phyloP scores from a whole-genome alignment of 2,329 filamentous ascomycete species.

The Neopestalotiopsis rosae region DNA sequence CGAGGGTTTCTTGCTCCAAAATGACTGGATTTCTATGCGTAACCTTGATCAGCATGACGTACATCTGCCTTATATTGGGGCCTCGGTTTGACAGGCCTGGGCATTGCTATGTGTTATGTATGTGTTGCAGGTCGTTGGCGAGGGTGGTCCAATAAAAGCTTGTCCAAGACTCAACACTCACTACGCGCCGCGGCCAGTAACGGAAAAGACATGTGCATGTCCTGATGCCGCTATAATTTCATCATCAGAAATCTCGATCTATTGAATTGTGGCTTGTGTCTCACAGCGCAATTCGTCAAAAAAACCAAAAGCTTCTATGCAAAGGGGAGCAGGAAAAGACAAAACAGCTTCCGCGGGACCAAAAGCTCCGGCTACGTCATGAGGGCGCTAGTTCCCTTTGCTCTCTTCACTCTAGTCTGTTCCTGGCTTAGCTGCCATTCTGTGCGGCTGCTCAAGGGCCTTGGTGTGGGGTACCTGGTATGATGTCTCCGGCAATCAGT shows the following conservation, averaged over 20 bases:
- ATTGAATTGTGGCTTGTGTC: slow-evolving; percentile 17
- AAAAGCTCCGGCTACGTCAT: slow-evolving; percentile 38
- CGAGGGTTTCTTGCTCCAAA: neutral
- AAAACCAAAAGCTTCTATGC: neutral
- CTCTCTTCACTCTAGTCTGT: neutral
- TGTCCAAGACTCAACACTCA: neutral
- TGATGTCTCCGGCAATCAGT: neutral
- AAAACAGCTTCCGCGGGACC: slow-evolving; percentile 23
- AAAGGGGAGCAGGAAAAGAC: neutral
- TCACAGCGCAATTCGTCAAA: slow-evolving; percentile 13
- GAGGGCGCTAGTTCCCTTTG: neutral
- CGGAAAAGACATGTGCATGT: slow-evolving; percentile 14
- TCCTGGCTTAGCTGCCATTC: neutral
- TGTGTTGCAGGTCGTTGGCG: neutral
- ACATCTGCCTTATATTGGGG: neutral
- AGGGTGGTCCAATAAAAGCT: neutral
- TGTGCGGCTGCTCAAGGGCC: neutral
- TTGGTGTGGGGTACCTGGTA: neutral
- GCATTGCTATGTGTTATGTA: neutral
- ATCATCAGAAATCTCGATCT: slow-evolving; percentile 26
- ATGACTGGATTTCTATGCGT: neutral
- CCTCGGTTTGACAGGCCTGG: neutral
- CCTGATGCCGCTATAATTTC: slow-evolving; percentile 19
- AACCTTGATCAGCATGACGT: slow-evolving; percentile 11
- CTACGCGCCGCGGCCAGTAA: neutral